Base-by-base conservation (phyloP, 2,329 filamentous ascomycete species). In the Phoma sp. region DNA sequence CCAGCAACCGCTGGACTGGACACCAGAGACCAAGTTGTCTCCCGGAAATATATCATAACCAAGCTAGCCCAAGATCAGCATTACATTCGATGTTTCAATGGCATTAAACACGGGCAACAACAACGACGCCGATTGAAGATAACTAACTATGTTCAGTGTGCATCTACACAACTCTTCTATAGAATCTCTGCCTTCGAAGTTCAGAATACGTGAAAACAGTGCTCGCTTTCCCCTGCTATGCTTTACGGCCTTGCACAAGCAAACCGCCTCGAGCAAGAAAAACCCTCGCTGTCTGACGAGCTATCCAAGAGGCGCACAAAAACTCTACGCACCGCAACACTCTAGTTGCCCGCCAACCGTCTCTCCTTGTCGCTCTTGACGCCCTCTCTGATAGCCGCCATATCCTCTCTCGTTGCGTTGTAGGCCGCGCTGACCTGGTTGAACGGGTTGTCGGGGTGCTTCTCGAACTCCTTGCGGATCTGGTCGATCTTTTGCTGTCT, bases 401-500 rank as follows among this genome's bases (percentile, higher is more conserved):
- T 68, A 67, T 99, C 93, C 4, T 91, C 90, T 76, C 85, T 89
- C 22, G 83, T 84, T 48, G 90, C 85, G 75, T 99, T 90, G 77
- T 91, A 96, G 3, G 81, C 75, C 2, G 86, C 90, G 46, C 80
- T 85, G 13, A 88, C 87, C 78, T 96, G 91, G 78, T 96, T 96
- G 79, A 96, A 95, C 11, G 95, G 95, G 75, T 99, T 99, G 67
- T 98, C 93, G 1, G 90, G 88, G 69, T 89, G 90, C 81, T 91
- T 96, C 76, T 96, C 89, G 75, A 98, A 99, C 79, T 98, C 95
- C 81, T 96, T 96, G 59, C 85, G 78, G 63, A 96, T 90, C 70
- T 88, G 82, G 60, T 93, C 89, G 68, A 93, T 87, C 76, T 90
- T 89, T 83, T 97, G 93, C 65, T 96, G 86, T 65, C 90, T 81